Percentiles rank a stretch among this genome's conserved stretches.
Conservation (phyloP, 805 yeast species). For the Starmerella bacillaris region DNA sequence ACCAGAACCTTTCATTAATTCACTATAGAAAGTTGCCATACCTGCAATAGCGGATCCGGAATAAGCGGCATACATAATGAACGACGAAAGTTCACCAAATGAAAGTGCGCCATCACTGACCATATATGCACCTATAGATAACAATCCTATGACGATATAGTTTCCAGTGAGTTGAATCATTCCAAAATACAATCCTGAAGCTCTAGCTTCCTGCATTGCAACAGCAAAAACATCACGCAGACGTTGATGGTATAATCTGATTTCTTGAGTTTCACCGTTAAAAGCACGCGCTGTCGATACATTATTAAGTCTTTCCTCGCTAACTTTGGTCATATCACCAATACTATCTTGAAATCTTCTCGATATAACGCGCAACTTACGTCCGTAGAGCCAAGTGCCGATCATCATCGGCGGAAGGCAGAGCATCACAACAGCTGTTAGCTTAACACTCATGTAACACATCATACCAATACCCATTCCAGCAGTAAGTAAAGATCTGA, state of each 20-base stretch:
- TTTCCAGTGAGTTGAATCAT: constrained; percentile 76
- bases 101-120: constrained; percentile 59
- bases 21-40: constrained; percentile 75
- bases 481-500: constrained; percentile 66
- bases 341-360: constrained; percentile 64
- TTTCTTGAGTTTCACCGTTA: constrained; percentile 66
- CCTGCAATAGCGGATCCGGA: constrained; percentile 90
- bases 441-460: constrained; percentile 66
- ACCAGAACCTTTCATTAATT: constrained; percentile 92
- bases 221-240: constrained; percentile 46
- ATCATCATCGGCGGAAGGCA: constrained; percentile 68
- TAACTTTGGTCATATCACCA: constrained; percentile 71
- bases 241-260: constrained; percentile 53
- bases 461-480: constrained; percentile 80
- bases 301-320: constrained; percentile 79
- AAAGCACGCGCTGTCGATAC: constrained; percentile 77
- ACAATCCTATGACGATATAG: constrained; percentile 52
- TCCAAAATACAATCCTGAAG: constrained; percentile 60
- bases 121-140: constrained; percentile 67
- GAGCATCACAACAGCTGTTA: constrained; percentile 64
- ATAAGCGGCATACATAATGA: constrained; percentile 87
- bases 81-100: constrained; percentile 77
- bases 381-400: constrained; percentile 70
- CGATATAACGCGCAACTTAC: constrained; percentile 54
- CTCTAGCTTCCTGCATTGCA: constrained; percentile 63